phyloP scores from a whole-genome alignment of 768 basidiomycete species.

The Phylloporus rhodoxanthus region DNA sequence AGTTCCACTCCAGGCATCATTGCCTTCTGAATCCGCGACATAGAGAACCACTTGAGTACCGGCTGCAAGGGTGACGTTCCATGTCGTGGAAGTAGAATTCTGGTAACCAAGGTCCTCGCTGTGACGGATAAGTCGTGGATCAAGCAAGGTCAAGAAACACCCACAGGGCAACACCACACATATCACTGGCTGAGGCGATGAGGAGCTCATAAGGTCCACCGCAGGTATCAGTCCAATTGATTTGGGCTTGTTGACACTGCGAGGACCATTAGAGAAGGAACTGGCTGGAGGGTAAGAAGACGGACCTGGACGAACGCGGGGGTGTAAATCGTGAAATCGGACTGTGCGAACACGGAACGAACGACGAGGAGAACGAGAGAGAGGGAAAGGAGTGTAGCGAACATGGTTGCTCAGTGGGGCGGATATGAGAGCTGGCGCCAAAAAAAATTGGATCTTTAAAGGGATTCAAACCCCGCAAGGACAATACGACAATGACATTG shows the following conservation, averaged over 20 bases:
- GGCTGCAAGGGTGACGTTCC: conserved; percentile 36
- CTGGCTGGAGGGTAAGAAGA: not conserved
- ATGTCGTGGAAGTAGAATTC: conserved; percentile 38
- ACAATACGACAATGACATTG: conserved; percentile 9
- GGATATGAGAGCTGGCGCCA: conserved; percentile 5
- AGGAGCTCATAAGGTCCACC: conserved; percentile 53
- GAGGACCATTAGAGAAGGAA: not conserved
- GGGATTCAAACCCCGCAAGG: conserved; percentile 21
- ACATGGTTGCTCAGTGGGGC: conserved; percentile 44
- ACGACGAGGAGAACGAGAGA: conserved; percentile 59
- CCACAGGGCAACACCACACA: conserved; percentile 58
- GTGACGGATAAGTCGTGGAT: conserved; percentile 5
- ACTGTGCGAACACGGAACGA: conserved; percentile 43
- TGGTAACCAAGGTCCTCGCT: conserved; percentile 61
- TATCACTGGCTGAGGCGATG: conserved; percentile 45
- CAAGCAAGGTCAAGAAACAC: conserved; percentile 17
- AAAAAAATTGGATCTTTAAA: conserved; percentile 2
- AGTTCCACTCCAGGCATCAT: conserved; percentile 62
- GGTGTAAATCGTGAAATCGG: conserved; percentile 44
- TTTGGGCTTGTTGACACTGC: conserved; percentile 47
- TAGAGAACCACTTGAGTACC: conserved; percentile 48
- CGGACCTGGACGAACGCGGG: conserved; percentile 51
- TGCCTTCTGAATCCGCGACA: conserved; percentile 43
- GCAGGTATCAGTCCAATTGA: conserved; percentile 46
- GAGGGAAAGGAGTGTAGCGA: conserved; percentile 70